Base-by-base conservation (phyloP, 495 filamentous ascomycete species). In the Cladorrhinum samala region DNA sequence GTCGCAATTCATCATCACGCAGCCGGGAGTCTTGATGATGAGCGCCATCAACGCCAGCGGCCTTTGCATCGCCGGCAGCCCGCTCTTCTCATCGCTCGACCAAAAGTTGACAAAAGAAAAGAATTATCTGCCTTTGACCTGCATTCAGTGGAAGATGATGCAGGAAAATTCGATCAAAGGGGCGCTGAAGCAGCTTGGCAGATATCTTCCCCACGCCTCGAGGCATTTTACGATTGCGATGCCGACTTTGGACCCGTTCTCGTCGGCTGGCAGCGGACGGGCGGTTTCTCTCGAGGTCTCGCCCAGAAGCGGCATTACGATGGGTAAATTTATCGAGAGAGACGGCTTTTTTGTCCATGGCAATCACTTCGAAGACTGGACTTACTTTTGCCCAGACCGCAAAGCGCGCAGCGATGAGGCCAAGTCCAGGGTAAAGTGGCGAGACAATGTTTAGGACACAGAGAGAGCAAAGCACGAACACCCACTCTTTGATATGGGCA, bases 41-140 rank as follows among this genome's bases (percentile, higher is more conserved):
- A 56, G 57, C 24, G 66, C 64, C 20, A 63, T 67, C 52, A 69
- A 67, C 49, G 57, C 53, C 0, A 17, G 20, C 5, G 64, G 66
- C 1, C 9, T 67, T 0, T 55, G 45, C 1, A 50, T 65, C 7
- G 58, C 59, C 23, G 53, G 55, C 6, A 67, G 67, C 50, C 55
- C 59, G 0, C 53, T 66, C 24, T 23, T 61, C 17, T 60, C 54
- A 2, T 11, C 39, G 4, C 14, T 8, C 6, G 39, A 41, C 20
- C 39, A 9, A n/a, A 3, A 9, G 8, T 9, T 41, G 1, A 8
- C n/a, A 0, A n/a, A n/a, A n/a, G n/a, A n/a, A n/a, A n/a, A n/a
- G 14, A 17, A 8, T 41, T n/a, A 41, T 17, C 5, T 41, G 13
- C 39, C 39, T 7, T 17, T 41, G 39, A 9, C 9, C 4, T 17